phyloP scores from a whole-genome alignment of 805 yeast species.

The Candida dendrica region DNA sequence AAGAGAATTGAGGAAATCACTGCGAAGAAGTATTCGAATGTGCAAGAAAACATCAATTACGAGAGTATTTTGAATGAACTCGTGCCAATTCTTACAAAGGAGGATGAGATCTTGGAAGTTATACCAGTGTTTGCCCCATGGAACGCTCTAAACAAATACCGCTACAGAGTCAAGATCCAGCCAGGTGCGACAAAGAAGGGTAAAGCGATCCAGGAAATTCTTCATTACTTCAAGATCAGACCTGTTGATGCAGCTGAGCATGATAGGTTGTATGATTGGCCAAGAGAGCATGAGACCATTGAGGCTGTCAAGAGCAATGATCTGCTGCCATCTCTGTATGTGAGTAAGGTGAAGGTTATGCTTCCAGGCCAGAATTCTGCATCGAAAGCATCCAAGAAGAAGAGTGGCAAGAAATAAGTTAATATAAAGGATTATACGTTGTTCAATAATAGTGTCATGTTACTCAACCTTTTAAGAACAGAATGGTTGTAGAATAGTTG shows the following conservation, averaged over 20 bases:
- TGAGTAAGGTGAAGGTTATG: constrained; percentile 60
- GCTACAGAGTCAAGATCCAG: constrained; percentile 76
- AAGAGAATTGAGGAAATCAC: constrained; percentile 32
- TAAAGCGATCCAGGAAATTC: constrained; percentile 66
- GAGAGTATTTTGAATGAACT: constrained; percentile 34
- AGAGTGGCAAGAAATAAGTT: constrained; percentile 13
- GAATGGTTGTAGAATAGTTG: too few relatives aligned
- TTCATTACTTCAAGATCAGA: constrained; percentile 47
- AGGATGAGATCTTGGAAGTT: constrained; percentile 53
- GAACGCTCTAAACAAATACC: constrained; percentile 64
- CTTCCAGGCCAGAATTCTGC: constrained; percentile 41
- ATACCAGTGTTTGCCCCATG: constrained; percentile 93
- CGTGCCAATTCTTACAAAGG: constrained; percentile 21
- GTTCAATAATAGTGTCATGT: too few relatives aligned
- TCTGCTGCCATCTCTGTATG: constrained; percentile 58
- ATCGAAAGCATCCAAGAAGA: constrained; percentile 11
- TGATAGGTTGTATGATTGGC: constrained; percentile 60
- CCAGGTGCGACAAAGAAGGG: constrained; percentile 82
- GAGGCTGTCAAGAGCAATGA: constrained; percentile 57
- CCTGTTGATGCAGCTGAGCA: constrained; percentile 37
- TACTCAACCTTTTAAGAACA: too few relatives aligned
- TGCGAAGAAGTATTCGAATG: constrained; percentile 24
- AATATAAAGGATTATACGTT: too few relatives aligned
- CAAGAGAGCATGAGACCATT: constrained; percentile 51
- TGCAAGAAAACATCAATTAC: constrained; percentile 36